Evolutionary conservation across 108 stramenopile species (phyloP).

Genomic region (Seminavis robusta): DNA sequence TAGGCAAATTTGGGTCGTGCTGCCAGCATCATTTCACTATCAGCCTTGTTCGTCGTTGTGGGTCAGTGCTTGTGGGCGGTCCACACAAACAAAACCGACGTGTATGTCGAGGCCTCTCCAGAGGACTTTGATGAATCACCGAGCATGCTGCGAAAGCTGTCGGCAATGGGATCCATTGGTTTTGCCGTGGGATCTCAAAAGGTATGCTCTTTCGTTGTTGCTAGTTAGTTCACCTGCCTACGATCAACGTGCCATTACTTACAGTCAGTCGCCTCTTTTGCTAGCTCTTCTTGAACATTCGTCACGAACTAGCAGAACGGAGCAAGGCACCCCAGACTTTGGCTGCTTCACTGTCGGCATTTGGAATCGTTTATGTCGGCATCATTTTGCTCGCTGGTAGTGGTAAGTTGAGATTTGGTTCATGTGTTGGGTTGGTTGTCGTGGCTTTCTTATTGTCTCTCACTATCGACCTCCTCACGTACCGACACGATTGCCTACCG

Average conservation of each 20-base stretch:
- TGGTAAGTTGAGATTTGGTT: too few species aligned
- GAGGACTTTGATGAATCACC: too few species aligned
- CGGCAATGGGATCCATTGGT: constrained; percentile 57
- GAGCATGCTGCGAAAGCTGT: constrained; percentile 43
- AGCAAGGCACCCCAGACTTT: constrained; percentile 50
- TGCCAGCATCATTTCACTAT: constrained; percentile 37
- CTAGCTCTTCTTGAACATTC: too few species aligned
- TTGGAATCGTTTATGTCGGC: constrained; percentile 46
- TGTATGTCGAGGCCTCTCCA: neutral
- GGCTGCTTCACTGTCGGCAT: constrained; percentile 35
- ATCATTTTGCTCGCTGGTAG: constrained; percentile 57
- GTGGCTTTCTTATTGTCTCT: too few species aligned
- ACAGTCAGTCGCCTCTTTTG: too few species aligned
- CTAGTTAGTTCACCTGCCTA: constrained; percentile 1
- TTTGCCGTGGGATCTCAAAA: constrained; percentile 75
- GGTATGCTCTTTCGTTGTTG: constrained; percentile 50
- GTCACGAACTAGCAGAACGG: constrained; percentile 58
- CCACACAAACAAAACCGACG: neutral
- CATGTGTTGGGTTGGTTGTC: too few species aligned
- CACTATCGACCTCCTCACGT: too few species aligned
- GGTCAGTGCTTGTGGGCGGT: constrained; percentile 51
- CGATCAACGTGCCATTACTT: too few species aligned
- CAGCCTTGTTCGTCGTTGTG: constrained; percentile 52
- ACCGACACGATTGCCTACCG: too few species aligned
- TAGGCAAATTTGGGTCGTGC: constrained; percentile 54